Evolutionary conservation across 2,329 filamentous ascomycete species (phyloP).

Genomic region (Colletotrichum acutatum): DNA sequence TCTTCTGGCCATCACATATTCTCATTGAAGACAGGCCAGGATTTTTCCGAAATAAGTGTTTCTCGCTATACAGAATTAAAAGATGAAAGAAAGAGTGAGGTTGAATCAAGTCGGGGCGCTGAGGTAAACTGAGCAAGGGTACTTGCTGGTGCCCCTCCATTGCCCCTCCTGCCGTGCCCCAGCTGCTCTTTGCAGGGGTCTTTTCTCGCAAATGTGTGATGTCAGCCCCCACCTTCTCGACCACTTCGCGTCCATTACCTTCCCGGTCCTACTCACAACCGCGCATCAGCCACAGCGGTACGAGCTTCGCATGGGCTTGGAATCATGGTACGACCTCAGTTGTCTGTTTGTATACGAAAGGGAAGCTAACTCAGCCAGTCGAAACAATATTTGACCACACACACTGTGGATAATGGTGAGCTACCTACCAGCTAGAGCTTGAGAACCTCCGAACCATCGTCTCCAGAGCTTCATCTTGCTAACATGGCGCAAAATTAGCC

Average conservation of each 20-base stretch:
- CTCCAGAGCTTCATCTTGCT: neutral
- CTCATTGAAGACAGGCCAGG: neutral
- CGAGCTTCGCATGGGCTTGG: conserved; percentile 47
- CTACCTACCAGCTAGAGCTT: conserved; percentile 26
- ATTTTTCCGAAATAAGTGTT: no score
- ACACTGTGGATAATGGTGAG: conserved; percentile 88
- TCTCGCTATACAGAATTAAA: neutral
- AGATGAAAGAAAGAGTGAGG: neutral
- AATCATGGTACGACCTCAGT: conserved; percentile 49
- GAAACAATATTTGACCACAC: conserved; percentile 96
- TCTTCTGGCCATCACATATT: no score
- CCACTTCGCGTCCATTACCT: conserved; percentile 23
- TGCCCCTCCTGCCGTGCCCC: conserved; percentile 22
- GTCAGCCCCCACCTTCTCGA: conserved; percentile 34
- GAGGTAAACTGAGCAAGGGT: neutral
- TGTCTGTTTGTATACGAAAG: no score
- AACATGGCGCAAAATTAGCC: conserved; percentile 58
- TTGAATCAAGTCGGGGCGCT: neutral
- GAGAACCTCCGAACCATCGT: neutral
- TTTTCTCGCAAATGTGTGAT: conserved; percentile 30
- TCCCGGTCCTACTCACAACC: conserved; percentile 37
- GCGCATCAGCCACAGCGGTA: conserved; percentile 36
- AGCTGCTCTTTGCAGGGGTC: conserved; percentile 17
- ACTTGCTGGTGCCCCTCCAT: conserved; percentile 20
- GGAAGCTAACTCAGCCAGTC: conserved; percentile 69